phyloP scores from a whole-genome alignment of 2,329 filamentous ascomycete genomes.

The Verticillium longisporum region DNA sequence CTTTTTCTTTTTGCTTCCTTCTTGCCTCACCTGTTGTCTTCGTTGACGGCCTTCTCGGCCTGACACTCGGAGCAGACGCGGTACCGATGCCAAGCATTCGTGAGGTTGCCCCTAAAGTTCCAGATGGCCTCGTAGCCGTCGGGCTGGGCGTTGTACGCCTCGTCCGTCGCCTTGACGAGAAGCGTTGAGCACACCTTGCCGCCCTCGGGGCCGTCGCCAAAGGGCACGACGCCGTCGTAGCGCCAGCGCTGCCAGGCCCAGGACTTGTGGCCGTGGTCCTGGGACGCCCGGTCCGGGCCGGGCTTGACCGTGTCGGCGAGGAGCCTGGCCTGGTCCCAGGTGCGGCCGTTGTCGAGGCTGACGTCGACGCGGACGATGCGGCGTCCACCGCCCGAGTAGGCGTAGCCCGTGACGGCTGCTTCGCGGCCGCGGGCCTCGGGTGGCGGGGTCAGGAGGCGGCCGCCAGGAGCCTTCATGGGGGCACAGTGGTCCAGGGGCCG shows the following conservation, averaged over 20 bases:
- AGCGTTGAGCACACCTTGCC: constrained; percentile 39
- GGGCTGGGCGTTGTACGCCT: constrained; percentile 60
- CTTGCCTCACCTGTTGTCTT: neutral
- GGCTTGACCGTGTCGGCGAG: constrained; percentile 37
- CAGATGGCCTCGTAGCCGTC: constrained; percentile 53
- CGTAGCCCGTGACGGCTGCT: constrained; percentile 52
- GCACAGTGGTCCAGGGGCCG: constrained; percentile 23
- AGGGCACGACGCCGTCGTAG: constrained; percentile 41
- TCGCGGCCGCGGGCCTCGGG: constrained; percentile 1
- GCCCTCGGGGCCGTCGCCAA: constrained; percentile 13
- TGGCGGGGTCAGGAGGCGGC: neutral
- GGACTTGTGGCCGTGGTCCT: constrained; percentile 34
- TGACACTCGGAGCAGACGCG: constrained; percentile 25
- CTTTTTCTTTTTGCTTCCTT: no score
- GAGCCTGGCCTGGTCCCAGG: constrained; percentile 58
- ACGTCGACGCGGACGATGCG: constrained; percentile 62
- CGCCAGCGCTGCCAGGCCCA: constrained; percentile 63
- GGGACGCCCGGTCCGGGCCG: constrained; percentile 22
- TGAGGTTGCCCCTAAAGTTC: constrained; percentile 58
- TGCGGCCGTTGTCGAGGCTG: constrained; percentile 54
- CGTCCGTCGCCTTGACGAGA: constrained; percentile 60
- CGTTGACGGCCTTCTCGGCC: neutral
- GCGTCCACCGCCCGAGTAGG: constrained; percentile 61
- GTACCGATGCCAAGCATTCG: constrained; percentile 61
- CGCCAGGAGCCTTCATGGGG: neutral